Conservation (phyloP, 2,329 filamentous ascomycete species). For the Endoconidiophora polonica region DNA sequence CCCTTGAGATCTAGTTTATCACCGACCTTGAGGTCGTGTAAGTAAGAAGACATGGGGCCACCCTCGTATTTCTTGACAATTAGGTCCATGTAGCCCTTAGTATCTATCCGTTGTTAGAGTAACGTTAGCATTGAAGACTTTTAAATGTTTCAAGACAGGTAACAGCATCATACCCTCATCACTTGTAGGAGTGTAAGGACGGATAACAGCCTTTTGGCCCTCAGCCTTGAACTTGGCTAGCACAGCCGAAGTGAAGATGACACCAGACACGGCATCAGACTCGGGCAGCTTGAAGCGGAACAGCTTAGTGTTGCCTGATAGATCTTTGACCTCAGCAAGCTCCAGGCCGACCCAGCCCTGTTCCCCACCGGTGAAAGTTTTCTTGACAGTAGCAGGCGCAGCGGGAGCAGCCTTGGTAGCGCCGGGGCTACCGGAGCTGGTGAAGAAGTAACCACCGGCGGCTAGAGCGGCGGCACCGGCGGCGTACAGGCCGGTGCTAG, state of each 20-base stretch:
- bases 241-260: conserved; percentile 69
- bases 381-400: conserved; percentile 22
- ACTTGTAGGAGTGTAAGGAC: conserved; percentile 84
- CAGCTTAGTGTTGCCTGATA: conserved; percentile 93
- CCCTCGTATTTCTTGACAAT: conserved; percentile 82
- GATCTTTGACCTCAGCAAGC: conserved; percentile 56
- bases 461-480: conserved; percentile 43
- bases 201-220: conserved; percentile 71
- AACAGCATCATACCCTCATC: conserved; percentile 49
- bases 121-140: background rate
- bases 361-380: conserved; percentile 61
- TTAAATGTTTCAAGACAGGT: background rate
- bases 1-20: conserved; percentile 86
- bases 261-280: conserved; percentile 65
- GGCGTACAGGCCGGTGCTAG: conserved; percentile 42
- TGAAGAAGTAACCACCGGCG: conserved; percentile 40
- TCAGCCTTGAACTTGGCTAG: conserved; percentile 81
- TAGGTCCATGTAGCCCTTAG: conserved; percentile 69
- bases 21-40: conserved; percentile 68
- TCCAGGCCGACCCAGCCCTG: conserved; percentile 77
- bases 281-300: conserved; percentile 79
- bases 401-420: conserved; percentile 27
- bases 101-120: conserved; percentile 30
- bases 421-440: conserved; percentile 37
- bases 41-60: conserved; percentile 80